Conservation (phyloP, 192 early-diverging fungal species). For the Dissophora globulifera region DNA sequence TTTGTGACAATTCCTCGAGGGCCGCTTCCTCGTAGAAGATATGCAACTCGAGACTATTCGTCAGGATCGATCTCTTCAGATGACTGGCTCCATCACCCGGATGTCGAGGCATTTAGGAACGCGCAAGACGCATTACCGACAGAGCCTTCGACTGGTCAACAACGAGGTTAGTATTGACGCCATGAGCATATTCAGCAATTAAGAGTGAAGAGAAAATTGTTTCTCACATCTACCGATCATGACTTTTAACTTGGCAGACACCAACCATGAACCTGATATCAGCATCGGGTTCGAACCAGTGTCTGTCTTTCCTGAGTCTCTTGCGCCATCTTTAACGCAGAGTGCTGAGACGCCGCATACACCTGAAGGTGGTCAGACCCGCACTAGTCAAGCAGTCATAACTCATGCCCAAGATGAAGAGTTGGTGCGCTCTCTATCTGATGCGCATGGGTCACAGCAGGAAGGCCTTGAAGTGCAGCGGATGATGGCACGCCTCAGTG, state of each 20-base stretch:
- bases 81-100: constrained; percentile 44
- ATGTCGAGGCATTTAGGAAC: constrained; percentile 13
- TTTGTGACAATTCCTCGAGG: constrained; percentile 2
- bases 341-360: not conserved
- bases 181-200: too few species aligned
- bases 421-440: not conserved
- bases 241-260: not conserved
- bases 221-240: not conserved
- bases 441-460: not conserved
- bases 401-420: not conserved
- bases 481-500: not conserved
- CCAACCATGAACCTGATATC: constrained; percentile 2
- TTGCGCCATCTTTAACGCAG: not conserved
- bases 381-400: not conserved
- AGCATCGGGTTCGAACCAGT: not conserved
- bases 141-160: not conserved
- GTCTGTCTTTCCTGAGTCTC: too few species aligned
- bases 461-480: not conserved
- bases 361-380: not conserved
- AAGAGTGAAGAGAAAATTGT: not conserved
- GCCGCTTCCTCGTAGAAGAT: constrained; percentile 29
- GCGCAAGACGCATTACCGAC: not conserved
- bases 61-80: constrained; percentile 31
- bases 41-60: constrained; percentile 45
- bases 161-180: not conserved